Evolutionary conservation across 176 grass and related monocot species (phyloP).

Genomic region (Phragmites australis): DNA sequence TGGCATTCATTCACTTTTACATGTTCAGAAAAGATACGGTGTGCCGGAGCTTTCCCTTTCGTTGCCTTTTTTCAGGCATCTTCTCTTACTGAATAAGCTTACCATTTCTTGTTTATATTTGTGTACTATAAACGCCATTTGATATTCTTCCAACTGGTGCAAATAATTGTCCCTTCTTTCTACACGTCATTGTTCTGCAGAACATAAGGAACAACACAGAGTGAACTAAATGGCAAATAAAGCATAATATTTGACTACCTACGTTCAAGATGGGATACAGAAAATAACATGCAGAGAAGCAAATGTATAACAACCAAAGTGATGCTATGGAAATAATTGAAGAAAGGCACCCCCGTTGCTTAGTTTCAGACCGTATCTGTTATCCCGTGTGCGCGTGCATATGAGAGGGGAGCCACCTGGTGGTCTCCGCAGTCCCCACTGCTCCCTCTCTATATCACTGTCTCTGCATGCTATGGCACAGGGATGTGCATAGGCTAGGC

Average conservation of each 20-base stretch:
- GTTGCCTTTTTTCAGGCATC: neutral
- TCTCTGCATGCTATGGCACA: slow-evolving; percentile 58
- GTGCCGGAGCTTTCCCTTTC: neutral
- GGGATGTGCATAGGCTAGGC: slow-evolving; percentile 41
- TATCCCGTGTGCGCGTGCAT: slow-evolving; percentile 51
- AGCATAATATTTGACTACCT: neutral
- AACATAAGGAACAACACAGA: slow-evolving; percentile 36
- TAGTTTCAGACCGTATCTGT: slow-evolving; percentile 40
- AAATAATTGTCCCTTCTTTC: slow-evolving; percentile 11
- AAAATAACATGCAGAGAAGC: slow-evolving; percentile 40
- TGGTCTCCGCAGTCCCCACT: slow-evolving; percentile 55
- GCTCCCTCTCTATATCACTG: slow-evolving; percentile 37
- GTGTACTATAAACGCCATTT: neutral
- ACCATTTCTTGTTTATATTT: neutral
- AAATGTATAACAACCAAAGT: slow-evolving; percentile 40
- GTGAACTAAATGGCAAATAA: neutral
- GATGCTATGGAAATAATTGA: slow-evolving; percentile 44
- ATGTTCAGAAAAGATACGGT: neutral
- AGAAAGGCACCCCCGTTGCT: slow-evolving; percentile 6
- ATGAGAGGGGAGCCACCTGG: slow-evolving; percentile 37
- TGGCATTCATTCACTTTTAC: neutral
- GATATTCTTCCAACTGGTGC: neutral
- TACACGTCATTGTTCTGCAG: slow-evolving; percentile 1
- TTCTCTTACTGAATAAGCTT: neutral
- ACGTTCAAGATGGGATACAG: neutral